Evolutionary conservation across 257 asterid species (phyloP), one percentile per base, ranked within the genome.

Genomic region (Solanum paucissectum): DNA sequence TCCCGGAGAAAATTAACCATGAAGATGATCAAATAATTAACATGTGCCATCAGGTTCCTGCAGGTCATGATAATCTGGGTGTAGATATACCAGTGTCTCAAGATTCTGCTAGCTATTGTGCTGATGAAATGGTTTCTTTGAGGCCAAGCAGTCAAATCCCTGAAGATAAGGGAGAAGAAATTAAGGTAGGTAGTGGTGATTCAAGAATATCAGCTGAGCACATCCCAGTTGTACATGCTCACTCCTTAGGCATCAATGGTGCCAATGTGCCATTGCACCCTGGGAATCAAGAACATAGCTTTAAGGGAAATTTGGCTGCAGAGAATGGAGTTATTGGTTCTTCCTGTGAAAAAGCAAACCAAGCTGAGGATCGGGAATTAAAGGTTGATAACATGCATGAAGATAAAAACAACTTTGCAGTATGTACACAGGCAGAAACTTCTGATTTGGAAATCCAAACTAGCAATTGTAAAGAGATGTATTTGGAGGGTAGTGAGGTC

Each of bases 401-500:
- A 29, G 38, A n/a, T 33, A 46, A 38, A 76, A 90, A n/a, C 66
- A 90, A 64, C 40, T 36, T 16, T 86, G 42, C 72, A 25, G 13
- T 84, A 60, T 37, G 42, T 44, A 44, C 12, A 18, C 76, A 85
- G 68, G 69, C 87, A 55, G 84, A 87, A 37, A 34, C 20, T 68
- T 75, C 86, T 40, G 36, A 29, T 64, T 71, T 52, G 68, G 81
- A 90, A 64, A 88, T 85, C 58, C 84, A 88, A 86, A 58, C n/a
- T 49, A 85, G 76, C 72, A 75, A 86, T 86, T 87, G 87, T 52
- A 89, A 81, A 32, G 88, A 88, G 73, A 89, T 76, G 73, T 49
- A 87, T 83, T 75, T 82, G 32, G 89, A 87, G 73, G 90, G 89
- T 83, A 82, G 86, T 52, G 83, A 74, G 89, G 89, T 37, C 71